Percentiles rank a stretch among this genome's conserved stretches.
These are phyloP conservation scores for Exophiala lecanii-corni DNA, from an alignment of 2,329 filamentous ascomycete species.

Conservation along the genomic window DNA sequence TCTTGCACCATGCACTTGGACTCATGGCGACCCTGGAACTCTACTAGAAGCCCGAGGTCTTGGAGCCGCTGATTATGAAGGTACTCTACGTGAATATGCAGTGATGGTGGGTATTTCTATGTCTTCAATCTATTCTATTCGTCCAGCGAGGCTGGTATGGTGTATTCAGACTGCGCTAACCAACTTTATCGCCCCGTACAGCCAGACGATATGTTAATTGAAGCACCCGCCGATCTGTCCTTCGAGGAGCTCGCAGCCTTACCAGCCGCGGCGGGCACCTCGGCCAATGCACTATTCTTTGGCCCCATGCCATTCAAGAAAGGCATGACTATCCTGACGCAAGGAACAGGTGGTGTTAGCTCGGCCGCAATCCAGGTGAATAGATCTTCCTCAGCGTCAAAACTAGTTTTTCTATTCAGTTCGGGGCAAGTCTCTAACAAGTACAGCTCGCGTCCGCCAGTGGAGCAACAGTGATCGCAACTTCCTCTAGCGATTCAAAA, in stretches of 20 bases:
- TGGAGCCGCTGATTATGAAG: constrained; percentile 6
- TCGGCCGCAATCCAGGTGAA: constrained; percentile 3
- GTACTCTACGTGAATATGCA: constrained; percentile 9
- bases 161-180: background rate
- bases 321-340: constrained; percentile 36
- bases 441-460: constrained; percentile 43
- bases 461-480: constrained; percentile 45
- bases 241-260: constrained; percentile 37
- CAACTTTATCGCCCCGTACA: constrained; percentile 54
- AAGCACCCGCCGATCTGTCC: constrained; percentile 37
- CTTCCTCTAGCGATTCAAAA: constrained; percentile 49
- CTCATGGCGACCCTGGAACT: constrained; percentile 4
- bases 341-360: constrained; percentile 18
- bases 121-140: background rate
- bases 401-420: constrained; percentile 23
- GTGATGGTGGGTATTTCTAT: constrained; percentile 5
- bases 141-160: background rate
- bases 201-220: constrained; percentile 34
- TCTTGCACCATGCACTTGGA: constrained; percentile 4
- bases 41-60: constrained; percentile 6
- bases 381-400: background rate
- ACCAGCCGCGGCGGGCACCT: constrained; percentile 46
- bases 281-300: constrained; percentile 46
- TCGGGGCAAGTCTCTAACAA: constrained; percentile 41
- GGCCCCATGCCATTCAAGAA: constrained; percentile 42